These are phyloP conservation scores for Lasiodiplodia hormozganensis DNA, from an alignment of 2,329 filamentous ascomycete species.

Conservation along the genomic window DNA sequence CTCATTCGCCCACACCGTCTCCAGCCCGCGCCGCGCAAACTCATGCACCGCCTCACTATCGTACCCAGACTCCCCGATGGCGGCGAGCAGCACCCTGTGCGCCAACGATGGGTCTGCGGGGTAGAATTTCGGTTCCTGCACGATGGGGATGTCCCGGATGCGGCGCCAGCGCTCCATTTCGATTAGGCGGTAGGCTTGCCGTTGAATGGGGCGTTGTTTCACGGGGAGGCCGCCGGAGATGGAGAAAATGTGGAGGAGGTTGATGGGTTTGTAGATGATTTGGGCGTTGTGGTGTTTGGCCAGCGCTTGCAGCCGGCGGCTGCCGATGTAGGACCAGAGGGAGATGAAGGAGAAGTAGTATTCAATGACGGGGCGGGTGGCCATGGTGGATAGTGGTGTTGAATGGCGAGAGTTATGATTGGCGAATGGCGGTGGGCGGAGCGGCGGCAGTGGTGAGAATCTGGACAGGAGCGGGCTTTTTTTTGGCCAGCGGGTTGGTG, in stretches of 20 bases:
- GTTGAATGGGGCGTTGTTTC: slow-evolving; percentile 40
- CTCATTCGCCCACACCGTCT: slow-evolving; percentile 31
- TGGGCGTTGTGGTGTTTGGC: slow-evolving; percentile 35
- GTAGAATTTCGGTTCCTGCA: slow-evolving; percentile 34
- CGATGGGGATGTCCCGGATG: slow-evolving; percentile 39
- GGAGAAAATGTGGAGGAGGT: slow-evolving; percentile 42
- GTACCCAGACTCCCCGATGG: slow-evolving; percentile 30
- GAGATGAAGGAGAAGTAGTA: slow-evolving; percentile 44
- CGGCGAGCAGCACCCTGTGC: slow-evolving; percentile 38
- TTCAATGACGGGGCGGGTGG: slow-evolving; percentile 2
- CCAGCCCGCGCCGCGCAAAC: slow-evolving; percentile 26
- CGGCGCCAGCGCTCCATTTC: slow-evolving; percentile 37
- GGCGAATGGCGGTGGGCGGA: no score
- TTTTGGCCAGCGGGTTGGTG: no score
- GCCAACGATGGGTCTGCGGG: slow-evolving; percentile 39
- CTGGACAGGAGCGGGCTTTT: no score
- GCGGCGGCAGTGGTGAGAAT: no score
- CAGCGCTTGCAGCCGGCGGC: slow-evolving; percentile 36
- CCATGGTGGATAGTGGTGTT: background rate
- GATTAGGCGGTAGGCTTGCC: slow-evolving; percentile 40
- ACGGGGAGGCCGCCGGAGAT: slow-evolving; percentile 43
- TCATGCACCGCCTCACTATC: slow-evolving; percentile 27
- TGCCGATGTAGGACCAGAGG: slow-evolving; percentile 42
- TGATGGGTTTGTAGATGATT: slow-evolving; percentile 41
- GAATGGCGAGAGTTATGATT: no score